phyloP scores from a whole-genome alignment of 164 flowering plant species.

The Tinospora cordifolia region DNA sequence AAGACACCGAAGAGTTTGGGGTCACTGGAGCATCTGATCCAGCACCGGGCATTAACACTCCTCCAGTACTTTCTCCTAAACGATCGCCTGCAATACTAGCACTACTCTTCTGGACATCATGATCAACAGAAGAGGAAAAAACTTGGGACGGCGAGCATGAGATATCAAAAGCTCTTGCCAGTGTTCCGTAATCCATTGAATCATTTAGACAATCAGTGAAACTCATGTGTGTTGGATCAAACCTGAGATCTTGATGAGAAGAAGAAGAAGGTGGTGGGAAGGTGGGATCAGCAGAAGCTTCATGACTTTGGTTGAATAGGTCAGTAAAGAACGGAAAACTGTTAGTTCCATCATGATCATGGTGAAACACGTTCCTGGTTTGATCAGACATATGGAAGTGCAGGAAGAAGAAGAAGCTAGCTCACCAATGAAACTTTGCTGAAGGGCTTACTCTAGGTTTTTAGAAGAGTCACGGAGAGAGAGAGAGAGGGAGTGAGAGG shows the following conservation, averaged over 20 bases:
- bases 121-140: constrained; percentile 7
- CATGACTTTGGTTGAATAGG: not conserved
- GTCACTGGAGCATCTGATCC: constrained; percentile 16
- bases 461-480: constrained; percentile 2
- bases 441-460: not conserved
- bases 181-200: constrained; percentile 25
- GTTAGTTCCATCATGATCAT: not conserved
- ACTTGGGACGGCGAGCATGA: constrained; percentile 27
- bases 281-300: not conserved
- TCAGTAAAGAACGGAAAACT: not conserved
- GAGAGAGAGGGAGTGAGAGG: not conserved
- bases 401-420: not conserved
- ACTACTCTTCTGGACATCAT: constrained; percentile 1
- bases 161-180: constrained; percentile 24
- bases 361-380: not conserved
- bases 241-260: constrained; percentile 13
- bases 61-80: not conserved
- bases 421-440: not conserved
- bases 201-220: constrained; percentile 31
- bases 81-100: not conserved
- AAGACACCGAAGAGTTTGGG: constrained; percentile 27
- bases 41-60: constrained; percentile 5
- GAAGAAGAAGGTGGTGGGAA: not conserved
- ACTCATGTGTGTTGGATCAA: constrained; percentile 24
- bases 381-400: constrained; percentile 11